These are phyloP conservation scores for Penicillium glabrum DNA, from an alignment of 2,329 filamentous ascomycete species.

Conservation along the genomic window DNA sequence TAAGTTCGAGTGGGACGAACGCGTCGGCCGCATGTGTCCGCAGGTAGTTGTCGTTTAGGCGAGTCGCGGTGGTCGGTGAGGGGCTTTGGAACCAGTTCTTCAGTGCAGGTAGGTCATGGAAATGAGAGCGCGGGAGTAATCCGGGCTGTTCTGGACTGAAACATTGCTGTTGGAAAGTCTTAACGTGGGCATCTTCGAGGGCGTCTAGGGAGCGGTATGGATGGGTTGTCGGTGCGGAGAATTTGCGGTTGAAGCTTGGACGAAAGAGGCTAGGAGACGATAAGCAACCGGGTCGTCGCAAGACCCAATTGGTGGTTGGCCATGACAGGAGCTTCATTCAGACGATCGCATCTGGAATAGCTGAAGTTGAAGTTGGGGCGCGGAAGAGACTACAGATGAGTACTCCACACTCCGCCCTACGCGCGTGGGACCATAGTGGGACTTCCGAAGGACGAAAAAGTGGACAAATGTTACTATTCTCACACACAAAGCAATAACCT, in stretches of 20 bases:
- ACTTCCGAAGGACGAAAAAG: too few species aligned
- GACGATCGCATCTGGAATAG: neutral
- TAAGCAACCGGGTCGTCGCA: neutral
- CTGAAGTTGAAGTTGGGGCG: neutral
- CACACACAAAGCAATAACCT: too few species aligned
- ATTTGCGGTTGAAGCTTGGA: neutral
- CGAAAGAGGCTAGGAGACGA: neutral
- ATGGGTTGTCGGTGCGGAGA: conserved; percentile 5
- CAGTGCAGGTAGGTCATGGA: conserved; percentile 53
- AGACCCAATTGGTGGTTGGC: neutral
- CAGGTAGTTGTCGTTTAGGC: conserved; percentile 47
- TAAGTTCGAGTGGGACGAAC: conserved; percentile 62
- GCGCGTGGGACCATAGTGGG: too few species aligned
- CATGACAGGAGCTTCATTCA: conserved; percentile 33
- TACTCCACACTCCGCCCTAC: too few species aligned
- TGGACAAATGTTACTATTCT: too few species aligned
- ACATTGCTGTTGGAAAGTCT: conserved; percentile 54
- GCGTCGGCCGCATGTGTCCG: conserved; percentile 46
- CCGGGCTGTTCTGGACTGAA: conserved; percentile 56
- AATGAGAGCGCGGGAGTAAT: conserved; percentile 48
- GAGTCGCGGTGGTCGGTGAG: conserved; percentile 31
- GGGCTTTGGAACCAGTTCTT: conserved; percentile 58
- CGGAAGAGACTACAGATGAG: neutral
- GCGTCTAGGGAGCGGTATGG: conserved; percentile 26
- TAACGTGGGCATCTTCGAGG: conserved; percentile 37